Conservation (phyloP, 2,329 filamentous ascomycete genomes). For the Penicillium sp. region DNA sequence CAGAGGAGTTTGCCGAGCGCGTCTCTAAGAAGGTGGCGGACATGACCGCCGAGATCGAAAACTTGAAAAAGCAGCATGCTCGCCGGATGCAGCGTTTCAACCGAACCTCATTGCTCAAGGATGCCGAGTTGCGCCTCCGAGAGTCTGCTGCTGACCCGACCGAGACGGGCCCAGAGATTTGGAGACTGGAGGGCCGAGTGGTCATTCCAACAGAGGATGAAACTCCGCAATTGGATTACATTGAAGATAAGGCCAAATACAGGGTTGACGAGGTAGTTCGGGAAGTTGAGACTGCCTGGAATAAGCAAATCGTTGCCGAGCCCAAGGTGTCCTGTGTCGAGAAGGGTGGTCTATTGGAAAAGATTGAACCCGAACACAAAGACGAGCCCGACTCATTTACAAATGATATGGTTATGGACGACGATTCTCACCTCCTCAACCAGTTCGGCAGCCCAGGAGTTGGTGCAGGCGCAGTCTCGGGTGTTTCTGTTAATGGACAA, state of each 20-base stretch:
- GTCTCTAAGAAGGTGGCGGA: constrained; percentile 69
- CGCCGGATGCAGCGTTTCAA: constrained; percentile 72
- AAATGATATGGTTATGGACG: constrained; percentile 37
- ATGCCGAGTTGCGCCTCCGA: constrained; percentile 74
- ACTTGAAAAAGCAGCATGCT: constrained; percentile 76
- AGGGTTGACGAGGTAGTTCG: constrained; percentile 69
- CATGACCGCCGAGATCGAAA: constrained; percentile 77
- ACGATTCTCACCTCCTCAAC: constrained; percentile 32
- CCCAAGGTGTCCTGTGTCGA: constrained; percentile 69
- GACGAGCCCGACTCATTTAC: constrained; percentile 35
- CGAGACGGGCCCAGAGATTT: constrained; percentile 58
- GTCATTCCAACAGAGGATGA: constrained; percentile 36
- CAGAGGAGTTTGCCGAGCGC: constrained; percentile 79
- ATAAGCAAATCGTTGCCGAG: constrained; percentile 63
- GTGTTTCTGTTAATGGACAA: constrained; percentile 52
- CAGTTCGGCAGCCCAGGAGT: constrained; percentile 32
- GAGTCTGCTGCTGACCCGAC: constrained; percentile 57
- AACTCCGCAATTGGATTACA: constrained; percentile 35
- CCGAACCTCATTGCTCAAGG: constrained; percentile 65
- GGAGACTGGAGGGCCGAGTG: constrained; percentile 60
- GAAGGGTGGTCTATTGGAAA: constrained; percentile 71
- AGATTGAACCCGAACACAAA: constrained; percentile 36
- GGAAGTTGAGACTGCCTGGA: constrained; percentile 70
- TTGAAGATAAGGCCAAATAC: constrained; percentile 44
- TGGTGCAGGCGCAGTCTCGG: constrained; percentile 4